phyloP scores from a whole-genome alignment of 805 yeast genomes.

The Candida rishiriensis region DNA sequence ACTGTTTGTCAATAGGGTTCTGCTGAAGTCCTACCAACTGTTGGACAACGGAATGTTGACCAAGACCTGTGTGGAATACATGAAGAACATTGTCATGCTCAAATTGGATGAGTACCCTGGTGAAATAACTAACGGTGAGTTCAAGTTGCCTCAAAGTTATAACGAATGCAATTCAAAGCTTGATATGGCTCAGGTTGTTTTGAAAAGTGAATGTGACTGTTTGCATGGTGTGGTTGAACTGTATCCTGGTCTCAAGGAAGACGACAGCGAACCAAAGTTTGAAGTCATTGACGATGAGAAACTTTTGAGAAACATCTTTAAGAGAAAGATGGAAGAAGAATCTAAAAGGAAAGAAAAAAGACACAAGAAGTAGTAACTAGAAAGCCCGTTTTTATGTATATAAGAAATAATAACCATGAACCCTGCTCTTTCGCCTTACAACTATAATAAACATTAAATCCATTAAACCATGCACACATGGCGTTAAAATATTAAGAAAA shows the following conservation, averaged over 20 bases:
- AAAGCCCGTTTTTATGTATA: no score
- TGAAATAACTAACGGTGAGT: constrained; percentile 8
- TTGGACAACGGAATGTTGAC: constrained; percentile 51
- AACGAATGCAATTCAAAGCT: constrained; percentile 17
- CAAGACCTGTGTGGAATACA: constrained; percentile 23
- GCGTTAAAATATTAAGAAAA: no score
- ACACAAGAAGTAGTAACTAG: constrained; percentile 22
- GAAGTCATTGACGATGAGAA: constrained; percentile 54
- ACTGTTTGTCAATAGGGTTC: constrained; percentile 41
- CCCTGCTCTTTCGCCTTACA: no score
- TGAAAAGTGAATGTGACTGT: constrained; percentile 52
- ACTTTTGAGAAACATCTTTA: constrained; percentile 52
- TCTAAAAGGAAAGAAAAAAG: constrained; percentile 21
- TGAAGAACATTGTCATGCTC: constrained; percentile 28
- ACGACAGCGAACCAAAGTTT: constrained; percentile 27
- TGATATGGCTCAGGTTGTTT: constrained; percentile 50
- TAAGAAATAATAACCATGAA: no score
- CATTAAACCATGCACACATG: no score
- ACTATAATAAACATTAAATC: no score
- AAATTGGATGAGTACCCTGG: constrained; percentile 48
- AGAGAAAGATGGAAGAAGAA: constrained; percentile 37
- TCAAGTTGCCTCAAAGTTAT: constrained; percentile 14
- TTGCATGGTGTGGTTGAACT: constrained; percentile 34
- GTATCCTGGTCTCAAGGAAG: constrained; percentile 16
- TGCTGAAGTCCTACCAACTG: constrained; percentile 58